Evolutionary conservation across 345 rosid species (phyloP).

Genomic region (Fremontodendron californicum): DNA sequence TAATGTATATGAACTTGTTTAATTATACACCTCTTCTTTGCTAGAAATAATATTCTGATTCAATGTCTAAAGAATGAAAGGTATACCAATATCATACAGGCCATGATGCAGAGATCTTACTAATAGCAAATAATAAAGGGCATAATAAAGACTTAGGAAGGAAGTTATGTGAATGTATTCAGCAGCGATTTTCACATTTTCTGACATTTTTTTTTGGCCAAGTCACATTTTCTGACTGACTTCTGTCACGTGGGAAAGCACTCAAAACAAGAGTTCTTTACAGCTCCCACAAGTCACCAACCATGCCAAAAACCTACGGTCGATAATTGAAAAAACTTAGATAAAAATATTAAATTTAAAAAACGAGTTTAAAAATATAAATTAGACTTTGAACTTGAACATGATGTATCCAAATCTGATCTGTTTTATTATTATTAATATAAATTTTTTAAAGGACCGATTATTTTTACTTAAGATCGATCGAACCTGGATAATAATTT

Average conservation of each 20-base stretch:
- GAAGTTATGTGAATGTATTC: neutral
- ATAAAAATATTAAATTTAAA: no score
- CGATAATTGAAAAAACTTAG: no score
- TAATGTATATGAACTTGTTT: neutral
- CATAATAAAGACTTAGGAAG: neutral
- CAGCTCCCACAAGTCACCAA: neutral
- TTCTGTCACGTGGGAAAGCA: constrained; percentile 1
- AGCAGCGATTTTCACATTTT: neutral
- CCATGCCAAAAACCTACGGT: neutral
- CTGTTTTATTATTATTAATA: no score
- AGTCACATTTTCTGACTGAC: neutral
- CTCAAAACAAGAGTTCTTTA: neutral
- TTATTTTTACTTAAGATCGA: no score
- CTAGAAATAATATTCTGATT: neutral
- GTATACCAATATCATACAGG: neutral
- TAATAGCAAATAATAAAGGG: neutral
- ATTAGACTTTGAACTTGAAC: no score
- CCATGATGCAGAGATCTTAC: neutral
- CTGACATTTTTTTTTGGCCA: no score
- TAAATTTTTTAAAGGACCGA: no score
- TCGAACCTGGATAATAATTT: no score
- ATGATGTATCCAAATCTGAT: no score
- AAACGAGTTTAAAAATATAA: no score
- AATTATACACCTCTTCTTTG: no score
- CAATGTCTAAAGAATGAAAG: neutral